A percentile compares a stretch with the other conserved stretches of the same genome.
Evolutionary conservation across 495 filamentous ascomycete genomes (phyloP).

Genomic region (Aspergillus cavernicola): DNA sequence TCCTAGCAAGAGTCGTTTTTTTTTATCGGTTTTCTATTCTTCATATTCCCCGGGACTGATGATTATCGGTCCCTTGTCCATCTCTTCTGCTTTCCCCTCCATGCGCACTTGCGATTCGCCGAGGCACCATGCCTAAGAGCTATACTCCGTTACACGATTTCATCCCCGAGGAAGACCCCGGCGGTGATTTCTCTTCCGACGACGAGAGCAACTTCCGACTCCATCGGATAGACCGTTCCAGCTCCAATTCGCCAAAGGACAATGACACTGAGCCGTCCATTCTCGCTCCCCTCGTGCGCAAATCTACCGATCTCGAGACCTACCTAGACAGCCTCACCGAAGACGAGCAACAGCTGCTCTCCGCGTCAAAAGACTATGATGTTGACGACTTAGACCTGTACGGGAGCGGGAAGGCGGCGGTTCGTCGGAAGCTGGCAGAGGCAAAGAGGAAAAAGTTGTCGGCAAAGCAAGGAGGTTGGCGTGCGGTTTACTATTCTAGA

Average conservation of each 20-base stretch:
- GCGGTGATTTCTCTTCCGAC: conserved; percentile 7
- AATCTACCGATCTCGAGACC: conserved; percentile 22
- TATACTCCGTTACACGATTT: conserved; percentile 11
- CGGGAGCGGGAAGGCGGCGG: conserved; percentile 1
- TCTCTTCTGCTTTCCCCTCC: background rate
- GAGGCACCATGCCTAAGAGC: conserved; percentile 12
- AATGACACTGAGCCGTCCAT: conserved; percentile 2
- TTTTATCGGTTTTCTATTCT: background rate
- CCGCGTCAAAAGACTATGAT: conserved; percentile 20
- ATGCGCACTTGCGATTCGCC: background rate
- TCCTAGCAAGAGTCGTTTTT: too few species aligned
- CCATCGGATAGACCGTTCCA: conserved; percentile 11
- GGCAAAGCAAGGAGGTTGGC: conserved; percentile 15
- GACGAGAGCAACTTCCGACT: conserved; percentile 7
- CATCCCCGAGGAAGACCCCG: conserved; percentile 19
- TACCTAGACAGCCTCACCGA: conserved; percentile 24
- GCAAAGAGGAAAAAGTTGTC: conserved; percentile 5
- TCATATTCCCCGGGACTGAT: background rate
- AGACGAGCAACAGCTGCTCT: conserved; percentile 24
- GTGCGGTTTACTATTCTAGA: conserved; percentile 17
- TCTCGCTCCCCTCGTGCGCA: conserved; percentile 13
- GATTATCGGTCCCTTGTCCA: background rate
- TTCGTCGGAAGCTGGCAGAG: conserved; percentile 2
- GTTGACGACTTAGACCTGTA: conserved; percentile 15
- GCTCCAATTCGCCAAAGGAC: conserved; percentile 4